Percentiles rank a stretch among this genome's conserved stretches.
These are phyloP conservation scores for Rhizomucor pusillus DNA, from an alignment of 371 early-diverging fungal species.

Conservation along the genomic window DNA sequence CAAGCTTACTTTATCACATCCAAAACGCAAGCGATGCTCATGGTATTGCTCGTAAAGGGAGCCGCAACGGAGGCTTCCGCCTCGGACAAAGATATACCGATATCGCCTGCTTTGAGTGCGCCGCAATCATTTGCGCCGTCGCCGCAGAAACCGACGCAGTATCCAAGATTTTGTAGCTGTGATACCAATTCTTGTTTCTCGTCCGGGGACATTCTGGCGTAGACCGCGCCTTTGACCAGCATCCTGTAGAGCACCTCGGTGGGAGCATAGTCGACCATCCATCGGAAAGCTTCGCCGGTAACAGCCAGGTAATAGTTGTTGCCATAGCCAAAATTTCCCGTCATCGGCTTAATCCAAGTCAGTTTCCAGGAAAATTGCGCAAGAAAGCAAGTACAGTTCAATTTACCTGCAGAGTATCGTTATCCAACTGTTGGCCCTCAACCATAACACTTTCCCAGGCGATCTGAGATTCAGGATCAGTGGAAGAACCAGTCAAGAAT, in stretches of 20 bases:
- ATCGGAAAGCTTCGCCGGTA: constrained; percentile 95
- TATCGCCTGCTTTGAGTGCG: constrained; percentile 97
- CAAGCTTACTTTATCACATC: constrained; percentile 74
- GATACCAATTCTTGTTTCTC: constrained; percentile 96
- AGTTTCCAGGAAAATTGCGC: background rate
- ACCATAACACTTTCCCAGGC: constrained; percentile 74
- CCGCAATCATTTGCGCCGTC: constrained; percentile 99
- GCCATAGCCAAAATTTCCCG: constrained; percentile 3
- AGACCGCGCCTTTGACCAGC: constrained; percentile 90
- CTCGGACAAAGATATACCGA: constrained; percentile 96
- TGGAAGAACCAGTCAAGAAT: constrained; percentile 52
- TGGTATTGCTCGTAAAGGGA: constrained; percentile 90
- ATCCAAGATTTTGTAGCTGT: constrained; percentile 83
- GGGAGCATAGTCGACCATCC: constrained; percentile 85
- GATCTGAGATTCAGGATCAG: constrained; percentile 53
- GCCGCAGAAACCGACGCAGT: constrained; percentile 97
- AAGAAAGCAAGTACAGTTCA: background rate
- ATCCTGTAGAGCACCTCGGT: constrained; percentile 70
- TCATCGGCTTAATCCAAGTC: constrained; percentile 8
- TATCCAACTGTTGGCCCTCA: constrained; percentile 56
- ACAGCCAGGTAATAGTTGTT: constrained; percentile 77
- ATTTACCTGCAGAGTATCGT: constrained; percentile 59
- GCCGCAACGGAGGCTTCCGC: constrained; percentile 98
- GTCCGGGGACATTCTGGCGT: constrained; percentile 99
- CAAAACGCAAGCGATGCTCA: constrained; percentile 90